phyloP scores from a whole-genome alignment of 352 stramenopile species.

The Globisporangium spiculum region DNA sequence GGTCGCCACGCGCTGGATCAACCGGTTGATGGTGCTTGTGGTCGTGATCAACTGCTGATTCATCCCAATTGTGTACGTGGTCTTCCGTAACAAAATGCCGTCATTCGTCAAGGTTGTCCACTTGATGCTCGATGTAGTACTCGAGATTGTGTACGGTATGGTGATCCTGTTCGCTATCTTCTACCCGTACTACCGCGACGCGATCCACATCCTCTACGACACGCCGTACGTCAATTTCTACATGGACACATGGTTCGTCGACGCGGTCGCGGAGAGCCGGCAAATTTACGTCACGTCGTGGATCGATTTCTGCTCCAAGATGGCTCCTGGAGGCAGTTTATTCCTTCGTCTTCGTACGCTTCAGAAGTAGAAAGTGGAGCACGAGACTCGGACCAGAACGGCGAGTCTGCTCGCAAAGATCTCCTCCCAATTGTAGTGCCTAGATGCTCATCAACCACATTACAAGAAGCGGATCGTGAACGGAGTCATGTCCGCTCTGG shows the following conservation, averaged over 20 bases:
- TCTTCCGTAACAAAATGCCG: constrained; percentile 3
- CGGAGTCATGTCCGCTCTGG: neutral
- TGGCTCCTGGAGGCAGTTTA: neutral
- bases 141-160: constrained; percentile 22
- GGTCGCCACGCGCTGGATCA: constrained; percentile 12
- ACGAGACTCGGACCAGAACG: neutral
- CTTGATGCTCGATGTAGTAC: constrained; percentile 13
- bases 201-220: neutral
- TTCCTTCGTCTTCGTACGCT: neutral
- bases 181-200: constrained; percentile 20
- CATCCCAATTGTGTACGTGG: constrained; percentile 19
- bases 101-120: constrained; percentile 13
- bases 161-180: constrained; percentile 28
- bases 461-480: neutral
- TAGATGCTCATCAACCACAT: neutral
- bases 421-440: neutral
- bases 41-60: constrained; percentile 29
- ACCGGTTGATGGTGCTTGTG: constrained; percentile 6
- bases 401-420: neutral
- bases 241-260: neutral
- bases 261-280: neutral
- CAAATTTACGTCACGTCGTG: neutral
- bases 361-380: too few species aligned
- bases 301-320: neutral
- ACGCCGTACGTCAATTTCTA: neutral